These are phyloP conservation scores for Huntiella omanensis DNA, from an alignment of 2,329 filamentous ascomycete genomes.

Conservation along the genomic window DNA sequence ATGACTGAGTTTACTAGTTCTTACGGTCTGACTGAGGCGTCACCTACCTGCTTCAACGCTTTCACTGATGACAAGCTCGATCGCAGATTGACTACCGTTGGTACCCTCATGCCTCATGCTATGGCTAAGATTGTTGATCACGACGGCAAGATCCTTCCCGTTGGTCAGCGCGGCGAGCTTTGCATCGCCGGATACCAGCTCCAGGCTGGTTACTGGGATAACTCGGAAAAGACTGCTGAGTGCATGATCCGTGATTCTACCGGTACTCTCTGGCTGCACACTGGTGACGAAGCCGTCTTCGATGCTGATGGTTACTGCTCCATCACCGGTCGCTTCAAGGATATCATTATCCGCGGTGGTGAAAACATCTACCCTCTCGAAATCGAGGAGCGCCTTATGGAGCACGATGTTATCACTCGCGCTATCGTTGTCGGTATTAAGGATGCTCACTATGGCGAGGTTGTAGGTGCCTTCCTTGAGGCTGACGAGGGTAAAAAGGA, in stretches of 20 bases:
- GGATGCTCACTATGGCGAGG: slow-evolving; percentile 54
- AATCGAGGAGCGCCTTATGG: slow-evolving; percentile 53
- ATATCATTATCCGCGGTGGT: slow-evolving; percentile 60
- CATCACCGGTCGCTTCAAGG: slow-evolving; percentile 61
- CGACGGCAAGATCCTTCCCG: slow-evolving; percentile 43
- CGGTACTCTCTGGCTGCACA: slow-evolving; percentile 42
- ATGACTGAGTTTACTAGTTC: slow-evolving; percentile 58
- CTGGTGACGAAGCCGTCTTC: slow-evolving; percentile 50
- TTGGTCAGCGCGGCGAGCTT: slow-evolving; percentile 53
- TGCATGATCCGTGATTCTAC: slow-evolving; percentile 33
- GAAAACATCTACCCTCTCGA: slow-evolving; percentile 60
- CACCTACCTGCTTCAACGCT: slow-evolving; percentile 65
- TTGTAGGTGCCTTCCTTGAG: slow-evolving; percentile 46
- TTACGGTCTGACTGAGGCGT: slow-evolving; percentile 60
- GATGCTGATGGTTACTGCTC: slow-evolving; percentile 51
- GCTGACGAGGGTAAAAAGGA: slow-evolving; percentile 16
- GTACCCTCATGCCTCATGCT: slow-evolving; percentile 56
- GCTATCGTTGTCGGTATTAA: slow-evolving; percentile 53
- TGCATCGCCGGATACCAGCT: slow-evolving; percentile 65
- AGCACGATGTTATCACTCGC: slow-evolving; percentile 40
- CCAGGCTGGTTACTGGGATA: slow-evolving; percentile 48
- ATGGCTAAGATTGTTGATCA: slow-evolving; percentile 60
- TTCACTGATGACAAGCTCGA: slow-evolving; percentile 53
- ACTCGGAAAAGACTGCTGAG: slow-evolving; percentile 53
- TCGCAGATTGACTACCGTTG: slow-evolving; percentile 50